These are phyloP conservation scores for Backusella sp. DNA, from an alignment of 192 early-diverging fungal genomes.

Conservation along the genomic window DNA sequence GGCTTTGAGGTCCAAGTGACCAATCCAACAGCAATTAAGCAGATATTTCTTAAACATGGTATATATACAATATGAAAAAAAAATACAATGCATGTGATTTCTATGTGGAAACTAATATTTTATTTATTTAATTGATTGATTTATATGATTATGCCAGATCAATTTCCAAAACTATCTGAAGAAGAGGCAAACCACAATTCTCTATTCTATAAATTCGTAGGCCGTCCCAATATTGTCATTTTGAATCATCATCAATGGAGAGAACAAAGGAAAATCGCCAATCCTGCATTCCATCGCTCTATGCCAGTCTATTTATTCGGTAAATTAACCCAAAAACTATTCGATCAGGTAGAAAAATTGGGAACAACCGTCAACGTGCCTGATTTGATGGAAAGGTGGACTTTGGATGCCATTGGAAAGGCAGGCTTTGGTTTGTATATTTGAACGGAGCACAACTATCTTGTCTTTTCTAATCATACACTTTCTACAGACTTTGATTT, in stretches of 20 bases:
- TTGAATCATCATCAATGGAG: conserved; percentile 12
- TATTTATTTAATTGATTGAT: too few species aligned
- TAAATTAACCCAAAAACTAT: background rate
- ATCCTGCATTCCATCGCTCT: conserved; percentile 20
- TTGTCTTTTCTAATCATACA: background rate
- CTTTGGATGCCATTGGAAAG: background rate
- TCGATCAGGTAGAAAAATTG: background rate
- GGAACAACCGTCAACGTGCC: background rate
- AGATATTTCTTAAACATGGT: background rate
- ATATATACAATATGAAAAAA: background rate
- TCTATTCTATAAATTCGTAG: background rate
- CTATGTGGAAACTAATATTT: too few species aligned
- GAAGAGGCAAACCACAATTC: background rate
- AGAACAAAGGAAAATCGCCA: conserved; percentile 17
- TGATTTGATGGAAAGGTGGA: background rate
- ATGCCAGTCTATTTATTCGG: conserved; percentile 18
- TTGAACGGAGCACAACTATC: background rate
- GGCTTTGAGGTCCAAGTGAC: background rate
- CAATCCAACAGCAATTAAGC: background rate
- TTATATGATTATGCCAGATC: background rate
- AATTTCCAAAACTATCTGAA: background rate
- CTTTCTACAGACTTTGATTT: conserved; percentile 9
- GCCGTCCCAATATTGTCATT: background rate
- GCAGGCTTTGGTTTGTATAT: background rate
- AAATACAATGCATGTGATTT: too few species aligned